Evolutionary conservation across 441 rosid genomes (phyloP).

Genomic region (Croton setiger): DNA sequence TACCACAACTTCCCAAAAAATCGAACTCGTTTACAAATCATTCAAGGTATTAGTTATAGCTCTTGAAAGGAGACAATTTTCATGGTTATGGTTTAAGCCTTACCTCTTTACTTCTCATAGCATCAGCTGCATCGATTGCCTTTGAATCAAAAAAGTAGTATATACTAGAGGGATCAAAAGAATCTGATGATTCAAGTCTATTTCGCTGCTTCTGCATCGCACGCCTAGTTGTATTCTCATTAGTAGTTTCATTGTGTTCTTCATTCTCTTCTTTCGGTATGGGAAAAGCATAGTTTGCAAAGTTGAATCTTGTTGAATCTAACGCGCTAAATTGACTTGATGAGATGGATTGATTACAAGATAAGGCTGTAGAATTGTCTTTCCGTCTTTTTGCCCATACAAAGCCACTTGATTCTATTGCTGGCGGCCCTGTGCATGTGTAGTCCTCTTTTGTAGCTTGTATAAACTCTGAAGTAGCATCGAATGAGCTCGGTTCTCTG

Average conservation of each 20-base stretch:
- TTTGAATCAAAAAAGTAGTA: constrained; percentile 30
- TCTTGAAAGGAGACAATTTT: background rate
- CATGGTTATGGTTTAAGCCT: constrained; percentile 13
- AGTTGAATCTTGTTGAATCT: constrained; percentile 48
- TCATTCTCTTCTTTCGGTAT: constrained; percentile 27
- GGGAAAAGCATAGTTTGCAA: constrained; percentile 38
- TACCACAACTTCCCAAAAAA: background rate
- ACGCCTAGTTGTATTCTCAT: background rate
- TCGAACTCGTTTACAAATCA: background rate
- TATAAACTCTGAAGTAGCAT: constrained; percentile 43
- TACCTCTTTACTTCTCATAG: constrained; percentile 33
- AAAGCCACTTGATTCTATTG: constrained; percentile 62
- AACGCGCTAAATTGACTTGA: constrained; percentile 49
- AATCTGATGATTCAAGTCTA: constrained; percentile 27
- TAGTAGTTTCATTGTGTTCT: background rate
- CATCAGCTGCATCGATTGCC: constrained; percentile 25
- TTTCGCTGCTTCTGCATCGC: constrained; percentile 19
- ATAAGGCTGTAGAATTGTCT: constrained; percentile 52
- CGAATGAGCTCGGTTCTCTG: constrained; percentile 29
- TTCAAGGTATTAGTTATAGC: background rate
- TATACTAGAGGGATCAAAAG: constrained; percentile 31
- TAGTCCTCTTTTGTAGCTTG: constrained; percentile 33
- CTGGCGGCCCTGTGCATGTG: constrained; percentile 48
- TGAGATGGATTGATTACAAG: constrained; percentile 46
- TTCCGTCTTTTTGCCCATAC: constrained; percentile 69